These are phyloP conservation scores for Tetracladium maxilliforme DNA, from an alignment of 2,329 filamentous ascomycete species.

Conservation along the genomic window DNA sequence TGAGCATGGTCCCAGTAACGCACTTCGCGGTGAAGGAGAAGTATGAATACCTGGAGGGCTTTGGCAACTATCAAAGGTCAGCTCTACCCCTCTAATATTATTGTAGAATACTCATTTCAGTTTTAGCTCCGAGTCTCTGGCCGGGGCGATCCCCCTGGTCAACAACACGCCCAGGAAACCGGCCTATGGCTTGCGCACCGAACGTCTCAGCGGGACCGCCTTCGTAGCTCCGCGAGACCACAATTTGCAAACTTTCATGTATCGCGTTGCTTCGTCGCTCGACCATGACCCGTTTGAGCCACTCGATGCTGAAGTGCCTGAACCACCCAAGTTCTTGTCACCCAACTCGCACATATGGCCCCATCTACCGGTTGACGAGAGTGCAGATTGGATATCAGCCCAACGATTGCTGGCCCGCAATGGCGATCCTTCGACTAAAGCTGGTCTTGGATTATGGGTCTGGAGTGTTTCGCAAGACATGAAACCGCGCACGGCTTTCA, in stretches of 20 bases:
- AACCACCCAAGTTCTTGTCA: too few relatives aligned
- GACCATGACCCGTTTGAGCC: slow-evolving; percentile 32
- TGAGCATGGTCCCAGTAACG: slow-evolving; percentile 38
- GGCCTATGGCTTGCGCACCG: slow-evolving; percentile 65
- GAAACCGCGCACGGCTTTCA: slow-evolving; percentile 48
- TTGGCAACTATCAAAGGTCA: slow-evolving; percentile 64
- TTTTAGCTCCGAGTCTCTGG: slow-evolving; percentile 57
- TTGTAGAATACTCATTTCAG: neutral
- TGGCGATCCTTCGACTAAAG: slow-evolving; percentile 48
- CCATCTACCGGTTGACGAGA: slow-evolving; percentile 33
- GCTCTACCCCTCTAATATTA: slow-evolving; percentile 12
- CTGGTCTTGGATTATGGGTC: slow-evolving; percentile 46
- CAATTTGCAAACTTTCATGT: slow-evolving; percentile 60
- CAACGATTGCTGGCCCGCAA: slow-evolving; percentile 47
- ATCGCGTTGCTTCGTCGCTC: slow-evolving; percentile 52
- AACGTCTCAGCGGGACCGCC: slow-evolving; percentile 60
- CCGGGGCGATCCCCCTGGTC: slow-evolving; percentile 60
- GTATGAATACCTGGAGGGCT: slow-evolving; percentile 69
- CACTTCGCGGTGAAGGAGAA: slow-evolving; percentile 32
- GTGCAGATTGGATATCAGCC: slow-evolving; percentile 25
- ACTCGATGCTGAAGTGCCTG: slow-evolving; percentile 18
- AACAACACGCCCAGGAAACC: slow-evolving; percentile 75
- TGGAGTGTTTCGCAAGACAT: slow-evolving; percentile 51
- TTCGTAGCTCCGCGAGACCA: slow-evolving; percentile 56
- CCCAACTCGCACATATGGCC: slow-evolving; percentile 53